Base-by-base conservation (phyloP, 768 basidiomycete genomes). In the Russula griseocarnosa region DNA sequence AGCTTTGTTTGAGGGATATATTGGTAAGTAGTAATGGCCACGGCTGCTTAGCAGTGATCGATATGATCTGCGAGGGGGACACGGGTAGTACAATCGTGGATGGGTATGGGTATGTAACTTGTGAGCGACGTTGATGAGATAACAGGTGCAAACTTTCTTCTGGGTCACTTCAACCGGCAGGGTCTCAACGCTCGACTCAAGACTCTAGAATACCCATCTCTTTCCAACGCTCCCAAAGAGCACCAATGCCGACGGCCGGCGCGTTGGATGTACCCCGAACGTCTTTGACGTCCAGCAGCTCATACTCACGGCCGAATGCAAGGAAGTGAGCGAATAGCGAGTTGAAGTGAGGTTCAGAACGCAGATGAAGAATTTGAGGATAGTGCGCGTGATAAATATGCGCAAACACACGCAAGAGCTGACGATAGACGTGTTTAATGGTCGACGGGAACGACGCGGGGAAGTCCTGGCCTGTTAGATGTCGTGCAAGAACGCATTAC, bases 371-470 rank as follows among this genome's bases (percentile, higher is more conserved):
- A 71, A 98, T 89, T 69, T 91, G 87, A 3, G 82, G 80, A 73
- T 94, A 98, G 72, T 98, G 96, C 10, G 92, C 90, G 73, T 98
- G 89, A 74, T 98, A 98, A 70, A 98, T 85, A 79, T 98, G 96
- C 11, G 96, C 95, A 72, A 98, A 98, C 68, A 98, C 90, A 54
- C 96, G 91, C 61, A 98, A 84, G 40, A 98, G 90, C 71, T 98
- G 95, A 36, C 94, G 92, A 76, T 98, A 98, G 71, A 98, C 88
- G 74, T 95, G 93, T 66, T 93, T 93, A 69, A 89, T 80, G 14
- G 94, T 94, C 11, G 88, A 84, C 1, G 96, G 93, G 79, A 98
- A 98, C 56, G 83, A 83, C 47, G 83, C 84, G 55, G 92, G 87
- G 76, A 98, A 98, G 49, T 91, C 83, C 58, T 90, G 90, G 52